These are phyloP conservation scores for Leccinum griseonigrum DNA, from an alignment of 1,284 basidiomycete species.

Conservation along the genomic window DNA sequence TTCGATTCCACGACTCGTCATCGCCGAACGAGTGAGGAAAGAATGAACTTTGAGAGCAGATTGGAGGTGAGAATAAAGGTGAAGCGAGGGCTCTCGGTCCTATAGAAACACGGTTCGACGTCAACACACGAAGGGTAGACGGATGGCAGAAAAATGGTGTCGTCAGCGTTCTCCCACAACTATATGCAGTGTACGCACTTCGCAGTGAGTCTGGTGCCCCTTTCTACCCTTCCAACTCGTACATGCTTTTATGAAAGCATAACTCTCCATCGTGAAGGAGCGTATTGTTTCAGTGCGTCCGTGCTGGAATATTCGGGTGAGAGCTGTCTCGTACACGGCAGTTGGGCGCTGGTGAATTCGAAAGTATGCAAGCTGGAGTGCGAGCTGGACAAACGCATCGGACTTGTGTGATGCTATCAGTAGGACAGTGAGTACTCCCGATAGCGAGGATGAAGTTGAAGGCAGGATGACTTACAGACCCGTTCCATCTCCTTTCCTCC, in stretches of 20 bases:
- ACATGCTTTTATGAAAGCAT: conserved; percentile 54
- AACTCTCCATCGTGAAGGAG: conserved; percentile 73
- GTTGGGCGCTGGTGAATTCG: conserved; percentile 75
- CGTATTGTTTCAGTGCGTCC: conserved; percentile 94
- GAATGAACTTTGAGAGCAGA: conserved; percentile 77
- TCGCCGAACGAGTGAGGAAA: conserved; percentile 74
- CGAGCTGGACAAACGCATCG: conserved; percentile 93
- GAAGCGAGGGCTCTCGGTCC: conserved; percentile 13
- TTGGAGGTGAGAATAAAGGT: conserved; percentile 40
- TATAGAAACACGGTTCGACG: background rate
- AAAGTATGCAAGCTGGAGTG: conserved; percentile 91
- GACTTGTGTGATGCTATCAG: conserved; percentile 70
- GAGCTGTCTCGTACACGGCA: conserved; percentile 93
- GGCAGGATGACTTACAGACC: conserved; percentile 48
- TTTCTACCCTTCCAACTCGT: conserved; percentile 15
- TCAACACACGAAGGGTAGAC: background rate
- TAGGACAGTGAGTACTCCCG: background rate
- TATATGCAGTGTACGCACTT: conserved; percentile 15
- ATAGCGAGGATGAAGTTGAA: background rate
- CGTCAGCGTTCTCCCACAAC: background rate
- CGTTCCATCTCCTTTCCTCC: conserved; percentile 91
- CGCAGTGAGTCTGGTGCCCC: background rate
- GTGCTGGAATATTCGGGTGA: conserved; percentile 87
- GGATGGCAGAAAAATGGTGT: background rate
- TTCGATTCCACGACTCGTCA: conserved; percentile 86